phyloP scores from a whole-genome alignment of 345 rosid species.

The Orychophragmus violaceus region DNA sequence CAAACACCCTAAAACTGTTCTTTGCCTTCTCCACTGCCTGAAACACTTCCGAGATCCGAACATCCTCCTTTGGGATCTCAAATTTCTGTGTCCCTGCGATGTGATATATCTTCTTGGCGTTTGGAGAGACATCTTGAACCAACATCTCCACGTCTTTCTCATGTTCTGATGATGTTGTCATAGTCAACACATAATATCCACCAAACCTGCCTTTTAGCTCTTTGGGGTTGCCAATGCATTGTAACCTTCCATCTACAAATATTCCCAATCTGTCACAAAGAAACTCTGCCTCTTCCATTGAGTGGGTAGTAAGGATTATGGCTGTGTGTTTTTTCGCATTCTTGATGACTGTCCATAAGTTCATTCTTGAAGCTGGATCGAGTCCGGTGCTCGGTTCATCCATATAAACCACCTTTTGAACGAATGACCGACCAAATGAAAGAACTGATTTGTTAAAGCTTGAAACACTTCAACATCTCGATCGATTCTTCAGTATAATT shows the following conservation, averaged over 20 bases:
- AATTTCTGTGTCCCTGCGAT: slow-evolving; percentile 88
- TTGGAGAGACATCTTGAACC: slow-evolving; percentile 51
- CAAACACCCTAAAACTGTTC: slow-evolving; percentile 55
- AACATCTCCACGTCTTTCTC: slow-evolving; percentile 64
- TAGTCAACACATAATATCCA: slow-evolving; percentile 72
- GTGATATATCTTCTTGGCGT: slow-evolving; percentile 63
- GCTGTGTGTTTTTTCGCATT: slow-evolving; percentile 63
- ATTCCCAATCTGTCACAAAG: slow-evolving; percentile 83
- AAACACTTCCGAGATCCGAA: slow-evolving; percentile 64
- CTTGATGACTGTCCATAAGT: slow-evolving; percentile 81
- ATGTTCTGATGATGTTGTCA: slow-evolving; percentile 55
- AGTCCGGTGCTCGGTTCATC: slow-evolving; percentile 97
- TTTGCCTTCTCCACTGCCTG: slow-evolving; percentile 75
- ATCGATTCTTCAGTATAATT: too few species aligned
- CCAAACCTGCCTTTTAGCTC: slow-evolving; percentile 82
- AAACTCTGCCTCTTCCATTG: slow-evolving; percentile 96
- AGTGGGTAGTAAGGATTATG: slow-evolving; percentile 89
- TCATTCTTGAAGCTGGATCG: slow-evolving; percentile 89
- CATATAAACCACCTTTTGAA: slow-evolving; percentile 77
- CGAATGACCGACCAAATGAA: not conserved
- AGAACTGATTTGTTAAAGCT: not conserved
- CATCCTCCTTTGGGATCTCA: slow-evolving; percentile 73
- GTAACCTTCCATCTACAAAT: slow-evolving; percentile 77
- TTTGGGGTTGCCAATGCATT: slow-evolving; percentile 86
- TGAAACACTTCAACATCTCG: not conserved